Conservation (phyloP, 352 stramenopile species). For the Globisporangium cederbergense region DNA sequence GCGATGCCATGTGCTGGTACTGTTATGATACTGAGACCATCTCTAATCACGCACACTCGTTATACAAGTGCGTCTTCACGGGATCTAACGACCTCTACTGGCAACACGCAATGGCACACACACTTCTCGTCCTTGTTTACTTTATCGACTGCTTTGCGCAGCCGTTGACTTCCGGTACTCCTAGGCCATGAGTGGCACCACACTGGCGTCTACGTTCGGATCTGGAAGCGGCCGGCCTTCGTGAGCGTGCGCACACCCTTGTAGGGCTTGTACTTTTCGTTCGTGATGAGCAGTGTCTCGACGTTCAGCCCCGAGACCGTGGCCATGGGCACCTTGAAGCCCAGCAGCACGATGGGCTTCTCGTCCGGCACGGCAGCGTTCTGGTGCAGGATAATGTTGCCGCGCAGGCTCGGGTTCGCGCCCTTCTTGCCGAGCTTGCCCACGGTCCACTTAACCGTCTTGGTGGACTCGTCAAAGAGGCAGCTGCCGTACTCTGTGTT, state of each 20-base stretch:
- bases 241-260: slow-evolving; percentile 97
- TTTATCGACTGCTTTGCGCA: slow-evolving; percentile 5
- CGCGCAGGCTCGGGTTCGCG: slow-evolving; percentile 82
- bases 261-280: slow-evolving; percentile 98
- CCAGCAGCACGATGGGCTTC: slow-evolving; percentile 92
- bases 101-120: no score
- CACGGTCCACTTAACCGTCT: slow-evolving; percentile 93
- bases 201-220: slow-evolving; percentile 68
- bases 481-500: slow-evolving; percentile 91
- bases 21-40: no score
- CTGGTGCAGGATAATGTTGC: slow-evolving; percentile 91
- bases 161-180: not conserved
- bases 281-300: slow-evolving; percentile 92
- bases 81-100: no score
- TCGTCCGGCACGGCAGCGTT: slow-evolving; percentile 82
- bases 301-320: slow-evolving; percentile 96
- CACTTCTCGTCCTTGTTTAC: not conserved
- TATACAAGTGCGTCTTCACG: no score
- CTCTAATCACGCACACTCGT: no score
- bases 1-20: no score
- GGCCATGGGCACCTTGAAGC: slow-evolving; percentile 96
- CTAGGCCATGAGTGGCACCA: not conserved
- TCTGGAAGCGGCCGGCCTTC: slow-evolving; percentile 94
- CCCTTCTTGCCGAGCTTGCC: slow-evolving; percentile 93
- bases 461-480: slow-evolving; percentile 95